Evolutionary conservation across 139 green algal genomes (phyloP), one percentile per base, ranked within the genome.

Genomic region (Bryopsis sp.): DNA sequence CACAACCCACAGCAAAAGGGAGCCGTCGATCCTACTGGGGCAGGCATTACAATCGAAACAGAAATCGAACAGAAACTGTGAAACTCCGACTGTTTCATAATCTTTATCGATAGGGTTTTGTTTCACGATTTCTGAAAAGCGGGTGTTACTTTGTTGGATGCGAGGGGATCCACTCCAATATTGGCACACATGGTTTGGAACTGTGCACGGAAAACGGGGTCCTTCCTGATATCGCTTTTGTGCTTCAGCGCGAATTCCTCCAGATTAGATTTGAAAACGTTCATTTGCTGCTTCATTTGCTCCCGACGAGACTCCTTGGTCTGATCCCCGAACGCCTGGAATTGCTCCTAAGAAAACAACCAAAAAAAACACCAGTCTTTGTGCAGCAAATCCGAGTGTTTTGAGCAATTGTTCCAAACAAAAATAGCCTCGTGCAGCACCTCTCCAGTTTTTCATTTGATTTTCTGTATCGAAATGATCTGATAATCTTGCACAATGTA

Each of bases 171-270:
- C 31, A 99, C 94, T 1, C 94, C 94, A 36, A 93, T 82, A 50
- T 90, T 89, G 3, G 88, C 89, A 73, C 93, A 98, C 93, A 98
- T 98, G n/a, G 69, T 66, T 71, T 98, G 92, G 69, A 99, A 98
- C 48, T 93, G 82, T 19, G 87, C 86, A 7, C 91, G 72, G 74
- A 99, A 97, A 26, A 76, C 80, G 2, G 94, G 91, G 64, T 97
- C 84, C 6, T 76, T 71, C 0, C 86, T 64, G 28, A 99, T 95
- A n/a, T 97, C 94, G 6, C 82, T 57, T 67, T 78, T 89, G 85
- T 97, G 78, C 68, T 91, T 88, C n/a, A 85, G 65, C 2, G 91
- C 91, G 84, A 98, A 98, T 34, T 95, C 82, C 75, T 96, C 87
- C 39, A 96, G 72, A 15, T 73, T 82, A 0, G 33, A 69, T 47